A percentile compares a stretch with the other conserved stretches of the same genome.
These are phyloP conservation scores for Myxozyma lipomycoides DNA, from an alignment of 805 yeast species.

Conservation along the genomic window DNA sequence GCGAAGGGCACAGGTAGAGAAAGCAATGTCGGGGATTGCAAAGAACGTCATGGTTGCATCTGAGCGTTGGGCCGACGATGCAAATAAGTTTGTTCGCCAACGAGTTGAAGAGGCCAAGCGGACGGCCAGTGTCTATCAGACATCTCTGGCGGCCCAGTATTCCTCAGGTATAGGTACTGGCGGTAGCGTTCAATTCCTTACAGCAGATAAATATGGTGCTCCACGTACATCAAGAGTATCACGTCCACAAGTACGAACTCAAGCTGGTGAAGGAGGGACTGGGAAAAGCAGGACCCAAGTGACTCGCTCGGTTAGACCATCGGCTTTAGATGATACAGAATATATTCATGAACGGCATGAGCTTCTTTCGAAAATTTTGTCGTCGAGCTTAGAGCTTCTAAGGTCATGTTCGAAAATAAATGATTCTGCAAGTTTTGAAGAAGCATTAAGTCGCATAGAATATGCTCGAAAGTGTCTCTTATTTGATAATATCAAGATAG, in stretches of 20 bases:
- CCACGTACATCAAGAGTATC: background rate
- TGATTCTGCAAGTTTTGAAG: background rate
- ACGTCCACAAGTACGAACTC: background rate
- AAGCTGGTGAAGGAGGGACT: background rate
- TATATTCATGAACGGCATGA: constrained; percentile 21
- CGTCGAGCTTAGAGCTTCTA: constrained; percentile 6
- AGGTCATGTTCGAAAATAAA: background rate
- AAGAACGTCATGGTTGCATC: constrained; percentile 20
- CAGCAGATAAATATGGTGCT: constrained; percentile 7
- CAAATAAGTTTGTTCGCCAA: constrained; percentile 22
- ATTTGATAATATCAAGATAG: constrained; percentile 19
- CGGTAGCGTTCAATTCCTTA: constrained; percentile 11
- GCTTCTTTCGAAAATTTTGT: constrained; percentile 12
- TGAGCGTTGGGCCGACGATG: constrained; percentile 23
- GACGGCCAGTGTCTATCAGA: constrained; percentile 13
- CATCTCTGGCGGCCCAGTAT: background rate
- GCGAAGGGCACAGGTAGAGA: constrained; percentile 17
- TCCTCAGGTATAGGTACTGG: background rate
- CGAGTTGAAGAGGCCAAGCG: constrained; percentile 22
- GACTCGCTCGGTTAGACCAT: background rate
- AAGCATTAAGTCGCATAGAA: constrained; percentile 18
- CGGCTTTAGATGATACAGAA: constrained; percentile 18
- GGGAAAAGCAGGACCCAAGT: constrained; percentile 1
- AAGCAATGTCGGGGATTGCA: constrained; percentile 19
- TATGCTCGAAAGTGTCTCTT: constrained; percentile 19